Base-by-base conservation (phyloP, 2,329 filamentous ascomycete species). In the Aciculosporium take region DNA sequence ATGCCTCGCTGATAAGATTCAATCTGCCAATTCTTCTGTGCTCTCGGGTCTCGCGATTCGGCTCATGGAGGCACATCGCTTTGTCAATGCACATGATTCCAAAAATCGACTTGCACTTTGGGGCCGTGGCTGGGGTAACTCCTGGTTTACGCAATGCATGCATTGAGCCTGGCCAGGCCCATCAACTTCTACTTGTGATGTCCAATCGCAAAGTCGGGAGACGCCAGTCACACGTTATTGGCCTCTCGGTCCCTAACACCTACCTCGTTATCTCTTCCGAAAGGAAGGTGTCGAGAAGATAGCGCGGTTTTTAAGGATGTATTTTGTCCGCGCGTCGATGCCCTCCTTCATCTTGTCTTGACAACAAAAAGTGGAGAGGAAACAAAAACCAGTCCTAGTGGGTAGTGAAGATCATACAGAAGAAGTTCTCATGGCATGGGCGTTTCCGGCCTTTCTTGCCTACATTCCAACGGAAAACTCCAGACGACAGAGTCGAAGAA, bases 331-430 rank as follows among this genome's bases (percentile, higher is more conserved):
- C 72, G 79, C 69, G 67, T 56, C 56, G 65, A 67, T 63, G 78
- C 81, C 81, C 77, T 79, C 75, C 74, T 62, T 58, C 57, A 53
- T 57, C 53, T 55, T 57, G 56, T 52, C 41, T 52, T 41, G 10
- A 30, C 35, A 47, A 51, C 53, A 54, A 27, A 48, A 51, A 57
- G 54, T 55, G 76, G 76, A 78, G 81, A 79, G 83, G 81, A 88
- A 82, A 68, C 81, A 94, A 94, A 95, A 87, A 91, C 84, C 67
- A 78, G 81, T 94, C 85, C 80, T 70, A 61, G 82, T 84, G 79
- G 83, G 80, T 76, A 80, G 74, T 84, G 85, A 81, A 72, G 68
- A 58, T 74, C 83, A 79, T 56, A 86, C 80, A 71, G 84, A 88
- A 77, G 81, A 74, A 76, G 64, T 34, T 8, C 17, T 37, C 15